phyloP scores from a whole-genome alignment of 2,329 filamentous ascomycete species.

The Nothopassalora personata region DNA sequence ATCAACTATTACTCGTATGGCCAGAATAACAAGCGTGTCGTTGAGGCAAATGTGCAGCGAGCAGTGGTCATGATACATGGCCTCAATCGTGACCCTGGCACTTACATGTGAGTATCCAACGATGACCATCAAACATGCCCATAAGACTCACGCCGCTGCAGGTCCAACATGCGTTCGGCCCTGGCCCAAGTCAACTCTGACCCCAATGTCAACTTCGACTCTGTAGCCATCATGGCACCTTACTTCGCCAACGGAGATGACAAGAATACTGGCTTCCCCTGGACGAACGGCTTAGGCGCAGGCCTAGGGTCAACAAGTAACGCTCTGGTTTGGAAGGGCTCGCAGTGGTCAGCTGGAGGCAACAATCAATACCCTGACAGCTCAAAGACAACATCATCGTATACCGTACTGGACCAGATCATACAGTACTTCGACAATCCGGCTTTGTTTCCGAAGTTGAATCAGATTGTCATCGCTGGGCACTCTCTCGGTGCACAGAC shows the following conservation, averaged over 20 bases:
- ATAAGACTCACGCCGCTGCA: not conserved
- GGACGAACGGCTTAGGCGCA: constrained; percentile 24
- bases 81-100: constrained; percentile 31
- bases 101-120: constrained; percentile 23
- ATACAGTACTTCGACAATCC: constrained; percentile 33
- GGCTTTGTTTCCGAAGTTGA: constrained; percentile 32
- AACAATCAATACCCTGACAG: constrained; percentile 34
- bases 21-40: constrained; percentile 23
- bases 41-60: constrained; percentile 25
- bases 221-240: constrained; percentile 31
- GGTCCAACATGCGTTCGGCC: constrained; percentile 28
- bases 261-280: constrained; percentile 33
- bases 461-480: constrained; percentile 35
- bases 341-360: constrained; percentile 29
- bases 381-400: constrained; percentile 27
- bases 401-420: constrained; percentile 34
- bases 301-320: constrained; percentile 30
- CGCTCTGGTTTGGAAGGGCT: constrained; percentile 33
- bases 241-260: constrained; percentile 36
- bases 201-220: constrained; percentile 28
- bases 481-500: constrained; percentile 35
- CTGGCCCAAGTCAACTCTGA: constrained; percentile 25
- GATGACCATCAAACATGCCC: not conserved
- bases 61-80: constrained; percentile 36
- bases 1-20: constrained; percentile 34